Base-by-base conservation (phyloP, 192 early-diverging fungal genomes). In the Diversispora epigaea region DNA sequence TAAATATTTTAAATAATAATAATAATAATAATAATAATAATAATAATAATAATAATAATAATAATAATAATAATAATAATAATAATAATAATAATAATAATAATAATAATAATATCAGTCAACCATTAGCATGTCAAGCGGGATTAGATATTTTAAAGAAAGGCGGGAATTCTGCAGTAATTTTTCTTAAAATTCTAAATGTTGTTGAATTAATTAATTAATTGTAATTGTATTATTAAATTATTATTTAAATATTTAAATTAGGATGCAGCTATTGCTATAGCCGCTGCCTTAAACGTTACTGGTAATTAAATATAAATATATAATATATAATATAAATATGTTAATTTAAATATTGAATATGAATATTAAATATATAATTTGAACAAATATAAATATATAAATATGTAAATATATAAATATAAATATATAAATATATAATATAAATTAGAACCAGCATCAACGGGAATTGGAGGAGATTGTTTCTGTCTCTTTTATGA, bases 401-500 rank as follows among this genome's bases (percentile, higher is more conserved):
- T 60, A 6, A 60, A 21, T 21, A 58, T 58, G n/a, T n/a, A n/a
- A n/a, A n/a, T 19, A 58, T 58, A 3, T 6, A 17, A 21, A 9
- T 21, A 21, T 68, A 9, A 54, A 61, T 32, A 14, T 54, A 84
- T 85, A 0, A 86, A 84, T 11, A 81, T 79, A 8, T 78, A 88
- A 9, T 83, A 81, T 47, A 79, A 84, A 22, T 84, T 84, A 67
- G 88, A 91, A 82, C 93, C 93, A 11, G 76, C 80, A 39, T 90
- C 87, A 0, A 93, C 91, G 4, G 93, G 93, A 17, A 87, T 93
- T 43, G 93, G 93, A 43, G 93, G 93, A 50, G 93, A 94, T 77
- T 86, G 85, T 55, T 94, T 93, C 77, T 91, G 90, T 71, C 83
- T 94, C 12, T 94, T 85, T 76, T 94, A 90, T 79, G 85, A 89